Base-by-base conservation (phyloP, 1,139 yeast genomes). In the Lodderomyces theae region DNA sequence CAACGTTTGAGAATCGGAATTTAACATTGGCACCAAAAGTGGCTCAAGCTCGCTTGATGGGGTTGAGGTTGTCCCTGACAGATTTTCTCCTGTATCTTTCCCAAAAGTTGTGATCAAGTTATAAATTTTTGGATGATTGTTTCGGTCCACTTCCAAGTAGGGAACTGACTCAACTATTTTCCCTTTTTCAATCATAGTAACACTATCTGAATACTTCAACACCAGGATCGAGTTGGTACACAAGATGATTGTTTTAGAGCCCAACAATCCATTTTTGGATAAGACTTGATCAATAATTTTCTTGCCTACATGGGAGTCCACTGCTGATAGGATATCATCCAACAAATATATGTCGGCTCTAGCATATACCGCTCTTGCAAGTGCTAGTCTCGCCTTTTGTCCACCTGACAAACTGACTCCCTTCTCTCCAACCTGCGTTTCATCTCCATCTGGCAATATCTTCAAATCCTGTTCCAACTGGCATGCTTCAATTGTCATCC, bases 341-440 rank as follows among this genome's bases (percentile, higher is more conserved):
- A 92, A 67, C 42, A 92, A 69, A 59, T 88, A 90, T 26, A 90
- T 81, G 60, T 92, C 97, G 3, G 97, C 95, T 52, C 97, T 79
- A 2, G 97, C 82, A 61, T 92, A 92, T 7, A 92, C 97, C 19
- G 97, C 96, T 61, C 98, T 79, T 2, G 97, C 97, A 47, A 92
- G 74, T 2, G 95, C 81, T 40, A 92, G 69, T 63, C 98, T 81
- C 1, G 97, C 97, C 70, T 90, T 92, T 63, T 92, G 97, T 36
- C 98, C 98, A 45, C 98, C 98, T 37, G 96, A 87, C 43, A 92
- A 72, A 11, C 97, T 87, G 43, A 92, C 88, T 53, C 98, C 98
- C 66, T 90, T 92, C 65, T 92, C 98, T 49, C 98, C 98, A 39
- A 92, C 97, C 54, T 86, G 78, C 2, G 98, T 90, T 42, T 72